Conservation (phyloP, 331 rosid species). For the Rhamnella rubrinervis region DNA sequence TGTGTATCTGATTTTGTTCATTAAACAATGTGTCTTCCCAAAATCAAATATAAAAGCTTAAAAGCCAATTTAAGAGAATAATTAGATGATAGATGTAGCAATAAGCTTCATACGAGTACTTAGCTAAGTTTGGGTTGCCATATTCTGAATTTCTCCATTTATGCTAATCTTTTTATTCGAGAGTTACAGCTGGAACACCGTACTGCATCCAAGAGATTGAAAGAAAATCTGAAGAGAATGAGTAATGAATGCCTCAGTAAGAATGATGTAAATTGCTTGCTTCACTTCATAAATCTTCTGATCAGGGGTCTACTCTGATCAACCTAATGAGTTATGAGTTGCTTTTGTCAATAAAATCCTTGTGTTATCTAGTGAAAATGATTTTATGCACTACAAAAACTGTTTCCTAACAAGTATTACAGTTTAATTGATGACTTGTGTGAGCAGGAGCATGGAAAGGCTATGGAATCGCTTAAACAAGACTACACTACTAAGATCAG, state of each 20-base stretch:
- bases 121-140: no score
- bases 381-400: background rate
- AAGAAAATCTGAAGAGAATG: conserved; percentile 49
- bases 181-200: conserved; percentile 54
- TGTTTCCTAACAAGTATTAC: background rate
- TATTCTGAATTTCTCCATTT: no score
- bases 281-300: background rate
- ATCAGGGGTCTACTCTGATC: background rate
- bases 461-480: conserved; percentile 47
- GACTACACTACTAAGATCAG: conserved; percentile 44
- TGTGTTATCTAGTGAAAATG: background rate
- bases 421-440: conserved; percentile 16
- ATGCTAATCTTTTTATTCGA: background rate
- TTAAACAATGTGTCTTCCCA: background rate
- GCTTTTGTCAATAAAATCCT: background rate
- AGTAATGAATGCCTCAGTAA: conserved; percentile 32
- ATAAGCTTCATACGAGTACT: no score
- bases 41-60: no score
- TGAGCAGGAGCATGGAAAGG: conserved; percentile 45
- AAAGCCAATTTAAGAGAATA: no score
- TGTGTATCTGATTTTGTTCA: background rate
- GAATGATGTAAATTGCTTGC: conserved; percentile 40
- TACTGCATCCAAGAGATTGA: conserved; percentile 45
- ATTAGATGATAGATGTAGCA: no score
- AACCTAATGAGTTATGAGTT: background rate